Base-by-base conservation (phyloP, 257 asterid genomes). In the Petunia axillaris region DNA sequence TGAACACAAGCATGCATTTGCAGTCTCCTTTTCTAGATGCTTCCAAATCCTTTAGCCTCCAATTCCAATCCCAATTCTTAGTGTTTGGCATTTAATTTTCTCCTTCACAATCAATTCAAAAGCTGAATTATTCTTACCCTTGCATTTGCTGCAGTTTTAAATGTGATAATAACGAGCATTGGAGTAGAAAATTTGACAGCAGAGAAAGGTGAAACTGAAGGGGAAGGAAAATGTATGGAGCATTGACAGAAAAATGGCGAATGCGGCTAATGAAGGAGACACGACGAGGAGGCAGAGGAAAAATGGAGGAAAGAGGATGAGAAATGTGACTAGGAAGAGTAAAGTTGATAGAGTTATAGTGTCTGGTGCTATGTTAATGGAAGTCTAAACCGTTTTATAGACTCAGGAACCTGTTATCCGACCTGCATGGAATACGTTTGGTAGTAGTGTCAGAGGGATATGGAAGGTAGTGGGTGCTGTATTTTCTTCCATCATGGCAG, bases 391-490 rank as follows among this genome's bases (percentile, higher is more conserved):
- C 6, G 93, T 96, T 80, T 85, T 96, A 75, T 98, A 96, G 82
- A 87, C 95, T 52, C 99, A 95, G 99, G 99, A 95, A 86, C 97
- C 99, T 35, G 98, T 96, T 10, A 94, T 94, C 89, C 86, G 87
- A 8, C 98, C 99, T 43, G 88, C 92, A 48, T 96, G 98, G 99
- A 82, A 89, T 86, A 96, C 99, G 60, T 96, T 96, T 85, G 80
- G 89, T 48, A 96, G 97, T 85, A 96, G 99, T 84, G 88, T 96
- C 76, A 94, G 98, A 84, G 99, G 99, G 55, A 85, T 94, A 83
- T 96, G 99, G 99, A 96, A 92, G 91, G 99, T 98, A 81, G 96
- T 94, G 78, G 99, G 99, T 82, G 98, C 99, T 46, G 98, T 92
- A 6, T 96, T 90, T 90, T 96, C 98, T 79, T 94, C 99, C 52